phyloP scores from a whole-genome alignment of 257 asterid species.

The Gentiana macrophylla region DNA sequence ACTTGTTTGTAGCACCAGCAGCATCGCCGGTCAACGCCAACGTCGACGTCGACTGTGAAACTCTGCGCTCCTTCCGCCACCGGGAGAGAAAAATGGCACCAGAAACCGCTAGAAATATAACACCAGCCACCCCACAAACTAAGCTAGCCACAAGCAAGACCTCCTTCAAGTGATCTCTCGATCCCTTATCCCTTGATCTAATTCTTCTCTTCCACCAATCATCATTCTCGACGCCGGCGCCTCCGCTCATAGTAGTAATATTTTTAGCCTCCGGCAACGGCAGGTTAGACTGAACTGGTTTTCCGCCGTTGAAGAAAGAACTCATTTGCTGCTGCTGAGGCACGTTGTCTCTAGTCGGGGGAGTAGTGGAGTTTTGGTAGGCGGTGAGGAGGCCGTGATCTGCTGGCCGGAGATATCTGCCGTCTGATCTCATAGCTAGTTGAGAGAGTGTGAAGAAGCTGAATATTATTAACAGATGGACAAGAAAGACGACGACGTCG shows the following conservation, averaged over 20 bases:
- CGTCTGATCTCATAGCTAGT: constrained; percentile 5
- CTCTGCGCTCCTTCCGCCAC: constrained; percentile 17
- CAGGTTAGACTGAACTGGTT: background rate
- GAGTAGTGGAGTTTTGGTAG: constrained; percentile 13
- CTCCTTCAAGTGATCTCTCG: constrained; percentile 32
- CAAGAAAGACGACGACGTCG: background rate
- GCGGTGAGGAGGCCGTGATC: constrained; percentile 31
- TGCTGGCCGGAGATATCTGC: constrained; percentile 44
- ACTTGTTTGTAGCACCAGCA: too few relatives aligned
- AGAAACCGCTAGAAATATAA: constrained; percentile 44
- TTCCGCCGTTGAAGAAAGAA: constrained; percentile 35
- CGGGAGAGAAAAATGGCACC: constrained; percentile 38
- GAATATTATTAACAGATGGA: background rate
- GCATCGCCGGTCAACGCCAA: too few relatives aligned
- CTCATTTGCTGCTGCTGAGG: constrained; percentile 12
- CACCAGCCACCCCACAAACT: constrained; percentile 58
- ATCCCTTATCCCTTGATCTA: constrained; percentile 19
- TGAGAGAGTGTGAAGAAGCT: background rate
- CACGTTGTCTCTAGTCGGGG: constrained; percentile 7
- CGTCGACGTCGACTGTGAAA: constrained; percentile 1
- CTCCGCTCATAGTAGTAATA: constrained; percentile 26
- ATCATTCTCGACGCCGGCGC: constrained; percentile 14
- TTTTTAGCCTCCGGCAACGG: constrained; percentile 61
- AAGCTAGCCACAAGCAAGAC: constrained; percentile 44
- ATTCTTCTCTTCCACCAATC: constrained; percentile 28